Evolutionary conservation across 768 basidiomycete species (phyloP), one percentile per base, ranked within the genome.

Genomic region (Mycena sanguinolenta): DNA sequence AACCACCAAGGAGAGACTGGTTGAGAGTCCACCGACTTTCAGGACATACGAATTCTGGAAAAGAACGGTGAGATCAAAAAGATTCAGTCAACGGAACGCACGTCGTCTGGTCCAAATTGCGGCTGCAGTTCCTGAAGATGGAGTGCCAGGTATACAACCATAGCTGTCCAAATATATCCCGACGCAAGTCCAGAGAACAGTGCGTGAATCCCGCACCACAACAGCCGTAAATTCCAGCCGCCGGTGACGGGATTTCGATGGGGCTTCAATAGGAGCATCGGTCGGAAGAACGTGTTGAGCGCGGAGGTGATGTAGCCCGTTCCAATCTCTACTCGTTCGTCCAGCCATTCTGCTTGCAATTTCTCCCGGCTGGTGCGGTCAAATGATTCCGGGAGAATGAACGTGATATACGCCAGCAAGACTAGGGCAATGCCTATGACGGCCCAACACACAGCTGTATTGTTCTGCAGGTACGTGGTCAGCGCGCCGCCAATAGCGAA

Each of bases 341-440:
- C 38, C 32, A 39, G 50, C 62, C 62, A 63, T 25, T 54, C 23
- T 54, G 53, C 52, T 42, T 39, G 62, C 32, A 63, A 23, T 25
- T 25, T 53, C 50, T 8, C 21, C n/a, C 62, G 50, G 12, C 32
- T 63, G 5, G 36, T 14, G 27, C 3, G 21, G 19, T 54, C 61
- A 17, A 63, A 63, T 19, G 62, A 63, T 34, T 63, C 62, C n/a
- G 62, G 62, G 25, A 63, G 62, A 38, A 54, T 13, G 19, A 63
- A 54, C 10, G 12, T 9, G 52, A 63, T 54, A 36, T 34, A 63
- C 1, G 36, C 52, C 17, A 63, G 50, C 36, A 63, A 30, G 53
- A 49, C 19, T 19, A 63, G 19, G 36, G 62, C 62, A 6, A 63
- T 19, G 16, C n/a, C 36, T 52, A 63, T 53, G 16, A 63, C 62